phyloP scores from a whole-genome alignment of 2,329 filamentous ascomycete genomes.

The Colletotrichum sp. region DNA sequence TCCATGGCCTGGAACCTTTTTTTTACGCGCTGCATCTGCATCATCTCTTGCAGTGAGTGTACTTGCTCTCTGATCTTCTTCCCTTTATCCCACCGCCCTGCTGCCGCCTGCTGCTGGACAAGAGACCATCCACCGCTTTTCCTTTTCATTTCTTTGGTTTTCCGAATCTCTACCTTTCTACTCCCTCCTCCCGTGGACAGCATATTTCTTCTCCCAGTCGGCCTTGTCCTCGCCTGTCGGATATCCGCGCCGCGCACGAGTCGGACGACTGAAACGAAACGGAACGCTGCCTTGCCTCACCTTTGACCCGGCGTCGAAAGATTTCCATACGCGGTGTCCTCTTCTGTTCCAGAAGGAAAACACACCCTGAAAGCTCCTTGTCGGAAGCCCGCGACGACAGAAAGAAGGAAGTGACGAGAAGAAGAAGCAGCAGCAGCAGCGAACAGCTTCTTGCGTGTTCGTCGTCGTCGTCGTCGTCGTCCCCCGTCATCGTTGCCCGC shows the following conservation, averaged over 20 bases:
- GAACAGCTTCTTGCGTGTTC: not conserved
- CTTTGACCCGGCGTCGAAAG: slow-evolving; percentile 4
- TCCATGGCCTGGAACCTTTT: not conserved
- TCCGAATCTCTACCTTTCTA: not conserved
- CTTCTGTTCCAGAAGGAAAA: not conserved
- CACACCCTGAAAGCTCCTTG: not conserved
- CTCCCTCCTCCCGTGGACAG: not conserved
- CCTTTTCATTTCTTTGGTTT: not conserved
- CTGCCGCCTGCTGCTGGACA: not conserved
- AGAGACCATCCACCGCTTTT: not conserved
- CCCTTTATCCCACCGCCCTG: not conserved
- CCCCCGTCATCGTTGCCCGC: not conserved
- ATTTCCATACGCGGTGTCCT: not conserved
- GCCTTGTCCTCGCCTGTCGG: not conserved
- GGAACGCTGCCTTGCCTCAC: not conserved
- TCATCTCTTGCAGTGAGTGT: not conserved
- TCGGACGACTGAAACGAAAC: slow-evolving; percentile 4
- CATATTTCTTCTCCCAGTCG: not conserved
- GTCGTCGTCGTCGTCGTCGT: not conserved
- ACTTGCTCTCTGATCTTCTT: not conserved
- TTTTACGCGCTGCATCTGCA: not conserved
- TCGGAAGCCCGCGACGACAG: not conserved
- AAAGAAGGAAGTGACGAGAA: not conserved
- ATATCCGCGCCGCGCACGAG: not conserved
- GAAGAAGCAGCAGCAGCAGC: not conserved